A percentile compares a stretch with the other conserved stretches of the same genome.
These are phyloP conservation scores for Taphrina communis DNA, from an alignment of 1,139 yeast species.

Conservation along the genomic window DNA sequence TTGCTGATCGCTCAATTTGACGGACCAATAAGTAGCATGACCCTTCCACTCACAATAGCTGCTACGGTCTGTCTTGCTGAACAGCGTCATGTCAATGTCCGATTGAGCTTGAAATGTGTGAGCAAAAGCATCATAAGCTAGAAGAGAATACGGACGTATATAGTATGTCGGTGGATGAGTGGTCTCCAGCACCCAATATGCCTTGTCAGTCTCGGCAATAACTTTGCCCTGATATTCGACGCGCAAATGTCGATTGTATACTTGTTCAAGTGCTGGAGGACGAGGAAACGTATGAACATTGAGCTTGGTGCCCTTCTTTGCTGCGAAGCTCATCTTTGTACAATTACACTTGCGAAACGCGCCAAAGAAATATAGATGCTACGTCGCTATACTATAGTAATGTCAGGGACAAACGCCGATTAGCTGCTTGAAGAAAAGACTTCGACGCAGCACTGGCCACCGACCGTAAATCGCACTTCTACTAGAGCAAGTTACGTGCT, in stretches of 20 bases:
- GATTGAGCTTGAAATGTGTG: conserved; percentile 2
- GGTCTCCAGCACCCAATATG: conserved; percentile 39
- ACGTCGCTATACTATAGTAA: too few species aligned
- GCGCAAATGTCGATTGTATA: conserved; percentile 21
- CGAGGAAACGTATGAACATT: conserved; percentile 39
- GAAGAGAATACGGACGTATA: conserved; percentile 15
- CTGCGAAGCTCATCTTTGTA: conserved; percentile 21
- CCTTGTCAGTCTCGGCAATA: conserved; percentile 32
- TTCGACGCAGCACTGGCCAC: too few species aligned
- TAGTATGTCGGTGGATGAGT: conserved; percentile 37
- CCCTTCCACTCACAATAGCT: conserved; percentile 40
- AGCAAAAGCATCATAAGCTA: not conserved
- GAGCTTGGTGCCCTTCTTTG: conserved; percentile 30
- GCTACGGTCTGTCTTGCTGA: conserved; percentile 15
- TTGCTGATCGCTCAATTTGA: not conserved
- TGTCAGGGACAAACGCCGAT: too few species aligned
- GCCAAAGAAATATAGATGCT: too few species aligned
- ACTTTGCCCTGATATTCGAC: conserved; percentile 22
- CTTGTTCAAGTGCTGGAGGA: conserved; percentile 35
- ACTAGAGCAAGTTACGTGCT: too few species aligned
- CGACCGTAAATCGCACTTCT: too few species aligned
- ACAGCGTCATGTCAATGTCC: conserved; percentile 28
- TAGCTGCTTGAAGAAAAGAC: too few species aligned
- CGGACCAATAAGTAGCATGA: conserved; percentile 25
- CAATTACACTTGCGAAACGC: too few species aligned